Evolutionary conservation across 495 filamentous ascomycete genomes (phyloP), one percentile per base, ranked within the genome.

Genomic region (Elaphomyces granulatus): DNA sequence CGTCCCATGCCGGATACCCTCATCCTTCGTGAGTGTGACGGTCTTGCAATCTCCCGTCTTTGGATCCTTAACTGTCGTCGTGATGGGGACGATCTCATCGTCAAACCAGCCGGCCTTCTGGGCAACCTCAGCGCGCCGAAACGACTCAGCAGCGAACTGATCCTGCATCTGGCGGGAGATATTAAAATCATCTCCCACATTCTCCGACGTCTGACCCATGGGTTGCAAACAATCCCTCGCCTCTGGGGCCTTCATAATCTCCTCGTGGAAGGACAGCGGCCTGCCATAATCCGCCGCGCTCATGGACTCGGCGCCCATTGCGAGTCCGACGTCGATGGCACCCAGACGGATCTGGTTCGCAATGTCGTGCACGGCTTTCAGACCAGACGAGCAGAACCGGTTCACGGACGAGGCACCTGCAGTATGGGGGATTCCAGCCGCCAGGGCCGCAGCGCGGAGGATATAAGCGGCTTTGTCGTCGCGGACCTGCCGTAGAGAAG

Each of bases 191-290:
- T 72, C 75, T 34, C 76, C 84, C n/a, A 98, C 83, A 48, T 98
- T 95, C 67, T 98, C 90, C 8, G 79, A 85, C 0, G 90, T 98
- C 75, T 94, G 90, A 0, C 90, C 90, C 90, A 98, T 98, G 20
- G 86, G 78, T 70, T 88, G 77, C 74, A 84, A 73, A 68, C 86
- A 92, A 60, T 98, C 90, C 23, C 56, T 52, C 0, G 83, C 75
- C 53, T 95, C 87, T 53, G 83, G 82, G 52, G 71, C 74, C 45
- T 72, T 66, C 18, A 85, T 59, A 19, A 98, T 74, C 38, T 78
- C 76, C 34, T 79, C 78, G 55, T 84, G 77, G 67, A 94, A 92
- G 3, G 83, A 77, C 19, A 64, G 60, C 15, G 74, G 71, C n/a
- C n/a, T n/a, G 15, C 84, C 64, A 2, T 73, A 66, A 47, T 83